Percentiles rank a stretch among this genome's conserved stretches.
Evolutionary conservation across 768 basidiomycete species (phyloP).

Genomic region (Lenzites betulinus): DNA sequence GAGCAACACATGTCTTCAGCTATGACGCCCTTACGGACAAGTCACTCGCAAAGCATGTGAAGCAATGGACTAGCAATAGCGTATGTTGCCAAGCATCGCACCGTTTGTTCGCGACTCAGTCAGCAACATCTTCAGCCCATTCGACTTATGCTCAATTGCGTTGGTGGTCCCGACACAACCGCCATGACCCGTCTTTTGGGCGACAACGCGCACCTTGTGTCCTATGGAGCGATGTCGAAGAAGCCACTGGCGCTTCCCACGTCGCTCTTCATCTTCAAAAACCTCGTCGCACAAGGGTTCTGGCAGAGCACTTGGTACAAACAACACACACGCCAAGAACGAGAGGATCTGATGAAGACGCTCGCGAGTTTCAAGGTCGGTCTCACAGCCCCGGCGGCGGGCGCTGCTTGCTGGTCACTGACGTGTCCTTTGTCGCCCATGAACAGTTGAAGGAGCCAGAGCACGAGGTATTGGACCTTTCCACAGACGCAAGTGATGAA

Average conservation of each 20-base stretch:
- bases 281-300: slow-evolving; percentile 73
- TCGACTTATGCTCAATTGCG: slow-evolving; percentile 55
- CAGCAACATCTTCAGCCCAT: slow-evolving; percentile 36
- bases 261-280: slow-evolving; percentile 83
- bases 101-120: not conserved
- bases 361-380: slow-evolving; percentile 54
- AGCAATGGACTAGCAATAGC: slow-evolving; percentile 65
- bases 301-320: slow-evolving; percentile 79
- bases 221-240: slow-evolving; percentile 92
- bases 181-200: slow-evolving; percentile 71
- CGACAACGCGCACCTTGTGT: slow-evolving; percentile 70
- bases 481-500: slow-evolving; percentile 39
- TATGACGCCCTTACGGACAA: slow-evolving; percentile 74
- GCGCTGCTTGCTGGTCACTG: not conserved
- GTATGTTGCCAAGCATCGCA: slow-evolving; percentile 35
- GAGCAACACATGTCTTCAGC: slow-evolving; percentile 76
- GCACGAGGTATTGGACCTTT: slow-evolving; percentile 66
- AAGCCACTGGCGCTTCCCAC: slow-evolving; percentile 76
- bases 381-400: not conserved
- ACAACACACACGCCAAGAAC: slow-evolving; percentile 46
- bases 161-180: slow-evolving; percentile 68
- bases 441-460: slow-evolving; percentile 64
- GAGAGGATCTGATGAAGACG: slow-evolving; percentile 36
- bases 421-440: slow-evolving; percentile 1
- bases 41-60: slow-evolving; percentile 51